These are phyloP conservation scores for Neocallimastix lanati DNA, from an alignment of 192 early-diverging fungal genomes.

Conservation along the genomic window DNA sequence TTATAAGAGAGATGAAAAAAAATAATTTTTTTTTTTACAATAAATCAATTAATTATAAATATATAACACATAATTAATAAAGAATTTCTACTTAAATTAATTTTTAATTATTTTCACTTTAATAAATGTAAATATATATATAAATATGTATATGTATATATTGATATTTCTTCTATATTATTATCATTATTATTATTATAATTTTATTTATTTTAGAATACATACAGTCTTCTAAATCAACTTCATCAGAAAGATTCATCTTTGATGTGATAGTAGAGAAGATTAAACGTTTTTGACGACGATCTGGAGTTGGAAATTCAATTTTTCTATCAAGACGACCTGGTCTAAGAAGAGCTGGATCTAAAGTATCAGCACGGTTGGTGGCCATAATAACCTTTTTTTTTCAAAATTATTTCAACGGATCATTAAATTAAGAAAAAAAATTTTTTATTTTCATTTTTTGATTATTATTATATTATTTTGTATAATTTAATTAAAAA, in stretches of 20 bases:
- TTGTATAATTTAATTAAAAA: too few relatives aligned
- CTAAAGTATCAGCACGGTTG: slow-evolving; percentile 93
- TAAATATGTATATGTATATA: neutral
- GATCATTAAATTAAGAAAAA: too few relatives aligned
- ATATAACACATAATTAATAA: too few relatives aligned
- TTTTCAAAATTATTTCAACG: too few relatives aligned
- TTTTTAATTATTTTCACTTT: neutral
- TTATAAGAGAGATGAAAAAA: neutral
- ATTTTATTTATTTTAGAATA: too few relatives aligned
- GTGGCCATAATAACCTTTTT: slow-evolving; percentile 97
- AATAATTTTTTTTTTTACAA: too few relatives aligned
- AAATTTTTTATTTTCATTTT: too few relatives aligned
- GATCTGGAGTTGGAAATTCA: slow-evolving; percentile 95
- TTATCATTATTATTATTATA: too few relatives aligned
- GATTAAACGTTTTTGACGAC: slow-evolving; percentile 90
- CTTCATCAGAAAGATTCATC: slow-evolving; percentile 96
- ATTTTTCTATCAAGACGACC: slow-evolving; percentile 96
- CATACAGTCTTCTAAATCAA: slow-evolving; percentile 89
- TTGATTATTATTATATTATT: too few relatives aligned
- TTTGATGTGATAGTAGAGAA: slow-evolving; percentile 90
- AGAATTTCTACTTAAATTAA: too few relatives aligned
- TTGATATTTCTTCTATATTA: too few relatives aligned
- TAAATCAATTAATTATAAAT: too few relatives aligned
- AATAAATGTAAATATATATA: neutral
- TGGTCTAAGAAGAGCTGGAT: slow-evolving; percentile 90